Evolutionary conservation across 495 filamentous ascomycete species (phyloP), one percentile per base, ranked within the genome.

Genomic region (Glutinoglossum americanum): DNA sequence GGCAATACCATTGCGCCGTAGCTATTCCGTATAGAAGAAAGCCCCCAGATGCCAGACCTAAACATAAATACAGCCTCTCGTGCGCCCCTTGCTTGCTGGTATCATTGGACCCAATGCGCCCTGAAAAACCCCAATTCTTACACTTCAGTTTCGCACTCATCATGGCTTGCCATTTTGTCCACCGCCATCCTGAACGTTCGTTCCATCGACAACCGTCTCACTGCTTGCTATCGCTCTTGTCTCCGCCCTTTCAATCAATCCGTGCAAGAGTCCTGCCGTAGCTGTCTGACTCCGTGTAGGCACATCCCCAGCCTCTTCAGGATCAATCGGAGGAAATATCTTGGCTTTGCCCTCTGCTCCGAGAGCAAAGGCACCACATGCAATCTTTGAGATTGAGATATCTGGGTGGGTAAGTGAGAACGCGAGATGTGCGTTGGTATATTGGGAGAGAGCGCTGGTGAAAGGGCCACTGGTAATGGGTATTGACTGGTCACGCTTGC

Each of bases 381-480:
- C 57, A 19, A 67, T 58, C 35, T 61, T 60, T 4, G 62, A 62
- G 10, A 69, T 63, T 3, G 53, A 23, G 9, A 67, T 58, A 25
- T 57, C 62, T 3, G 61, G 60, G 49, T 67, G 57, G 9, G 60
- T 55, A 35, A 68, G 60, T 26, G 55, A 49, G n/a, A 69, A 35
- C 33, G 65, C 66, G 19, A 65, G 60, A 57, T 69, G 66, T 35
- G 59, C 51, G n/a, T 55, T 47, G 3, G 64, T 44, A 54, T 69
- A 67, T n/a, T 51, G 41, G 1, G 59, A 55, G 8, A 69, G 55
- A 0, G 67, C 66, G 0, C 62, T 25, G 5, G 60, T 64, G 61
- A 69, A 67, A 23, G 67, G 67, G 17, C 37, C 56, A 10, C 51
- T 51, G 28, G 19, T 13, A 26, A 17, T 41, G 4, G 27, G 9